Base-by-base conservation (phyloP, 2,329 filamentous ascomycete species). In the Ophiostoma piceae region DNA sequence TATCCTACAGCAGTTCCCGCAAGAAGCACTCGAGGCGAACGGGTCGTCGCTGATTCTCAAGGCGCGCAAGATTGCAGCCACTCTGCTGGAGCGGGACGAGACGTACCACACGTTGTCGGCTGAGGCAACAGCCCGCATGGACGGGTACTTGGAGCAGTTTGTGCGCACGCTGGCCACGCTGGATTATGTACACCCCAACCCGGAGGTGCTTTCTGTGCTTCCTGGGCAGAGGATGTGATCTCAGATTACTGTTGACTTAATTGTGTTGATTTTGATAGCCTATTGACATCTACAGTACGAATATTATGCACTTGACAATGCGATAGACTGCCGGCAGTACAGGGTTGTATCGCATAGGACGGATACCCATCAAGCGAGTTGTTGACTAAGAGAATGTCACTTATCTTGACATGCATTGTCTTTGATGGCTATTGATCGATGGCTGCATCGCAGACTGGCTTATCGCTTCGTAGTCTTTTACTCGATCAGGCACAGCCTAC, bases 11-110 rank as follows among this genome's bases (percentile, higher is more conserved):
- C n/a, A 26, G 22, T 57, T 57, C 22, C 51, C 51, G 7, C 22
- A 11, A 57, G 51, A 57, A 16, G 51, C 51, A 57, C 51, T 57
- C 0, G 51, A 57, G 19, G 51, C 51, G 12, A 57, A 57, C 11
- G 51, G 51, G n/a, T 57, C 51, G 51, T 57, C 51, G 51, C 51
- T 57, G 51, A 57, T 57, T 26, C n/a, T 57, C 51, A 57, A 57
- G 22, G 51, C 22, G 12, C 51, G 51, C 22, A 57, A 57, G 51
- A 57, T 57, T 57, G 51, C 51, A 2, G 51, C 51, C n/a, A 57
- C 51, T 12, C 51, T 57, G 9, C 9, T 57, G n/a, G 51, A 57
- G 16, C 51, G 51, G 9, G 51, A 57, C 51, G 51, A 57, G 51
- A 57, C 51, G 12, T 26, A 57, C 51, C 16, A 26, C 3, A 9